Evolutionary conservation across 768 basidiomycete species (phyloP), one percentile per base, ranked within the genome.

Genomic region (Russula lepida): DNA sequence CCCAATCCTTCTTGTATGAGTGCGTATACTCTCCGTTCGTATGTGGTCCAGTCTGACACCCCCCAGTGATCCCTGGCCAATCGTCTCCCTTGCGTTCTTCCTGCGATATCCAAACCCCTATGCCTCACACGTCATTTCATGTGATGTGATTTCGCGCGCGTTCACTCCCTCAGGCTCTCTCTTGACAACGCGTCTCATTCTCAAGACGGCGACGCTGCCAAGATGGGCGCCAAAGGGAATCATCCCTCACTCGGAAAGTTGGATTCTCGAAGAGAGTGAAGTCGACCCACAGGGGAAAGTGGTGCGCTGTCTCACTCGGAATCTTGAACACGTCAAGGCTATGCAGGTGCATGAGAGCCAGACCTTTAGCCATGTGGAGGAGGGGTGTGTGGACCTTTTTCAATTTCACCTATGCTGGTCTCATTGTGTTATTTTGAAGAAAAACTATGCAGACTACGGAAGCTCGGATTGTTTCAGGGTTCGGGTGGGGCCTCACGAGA

Each of bases 31-130:
- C 27, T 47, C 19, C 43, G 39, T 54, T 44, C 51, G 8, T 21
- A 33, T 62, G 6, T 11, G 27, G 46, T 61, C n/a, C 21, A 19
- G 2, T 15, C 68, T 68, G 49, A 57, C 60, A 17, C 28, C 63
- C 17, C 17, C 7, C 68, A 94, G 93, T 79, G 92, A 97, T 82
- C 84, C 93, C 72, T 93, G 95, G 84, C 80, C 90, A 59, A 95
- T 90, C 67, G 90, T 95, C 61, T 85, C 95, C 21, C 79, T 95
- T 65, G 95, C 95, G 13, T 97, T 89, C 78, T 95, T 95, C 71
- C 78, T 97, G 61, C 88, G 95, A 64, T 98, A 97, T 74, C 95
- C 95, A 4, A 98, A 97, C 71, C 93, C 95, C 52, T 92, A 92
- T 69, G 91, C 95, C 6, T 79, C 89, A 39, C 95, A 98, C 75